Evolutionary conservation across 1,284 basidiomycete genomes (phyloP).

Genomic region (Trametes hirsuta): DNA sequence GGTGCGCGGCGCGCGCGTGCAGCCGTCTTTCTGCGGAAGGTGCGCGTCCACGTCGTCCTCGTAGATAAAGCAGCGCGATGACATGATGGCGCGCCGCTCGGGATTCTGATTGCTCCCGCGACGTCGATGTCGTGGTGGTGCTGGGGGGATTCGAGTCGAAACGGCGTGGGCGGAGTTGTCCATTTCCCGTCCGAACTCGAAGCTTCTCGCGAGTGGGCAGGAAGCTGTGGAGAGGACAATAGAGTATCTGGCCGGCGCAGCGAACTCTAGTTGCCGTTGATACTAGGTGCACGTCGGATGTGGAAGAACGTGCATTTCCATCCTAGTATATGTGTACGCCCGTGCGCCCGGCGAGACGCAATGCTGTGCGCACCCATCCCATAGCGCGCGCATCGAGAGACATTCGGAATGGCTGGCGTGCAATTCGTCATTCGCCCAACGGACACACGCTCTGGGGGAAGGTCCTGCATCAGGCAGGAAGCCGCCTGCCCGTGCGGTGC

Average conservation of each 20-base stretch:
- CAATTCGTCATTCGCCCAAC: slow-evolving; percentile 5
- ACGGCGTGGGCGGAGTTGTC: neutral
- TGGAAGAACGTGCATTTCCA: slow-evolving; percentile 1
- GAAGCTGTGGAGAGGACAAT: no score
- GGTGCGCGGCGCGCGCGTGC: neutral
- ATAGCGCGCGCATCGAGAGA: neutral
- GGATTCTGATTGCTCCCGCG: slow-evolving; percentile 9
- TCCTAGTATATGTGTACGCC: neutral
- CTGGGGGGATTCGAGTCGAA: neutral
- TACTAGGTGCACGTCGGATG: no score
- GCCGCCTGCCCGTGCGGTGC: neutral
- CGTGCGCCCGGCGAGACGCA: neutral
- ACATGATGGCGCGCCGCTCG: slow-evolving; percentile 1
- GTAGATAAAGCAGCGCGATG: slow-evolving; percentile 7
- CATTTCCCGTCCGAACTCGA: neutral
- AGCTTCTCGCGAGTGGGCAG: neutral
- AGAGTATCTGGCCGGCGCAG: neutral
- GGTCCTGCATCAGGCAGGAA: neutral
- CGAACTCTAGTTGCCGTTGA: neutral
- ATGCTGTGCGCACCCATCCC: slow-evolving; percentile 4
- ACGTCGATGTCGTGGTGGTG: neutral
- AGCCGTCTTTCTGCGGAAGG: slow-evolving; percentile 6
- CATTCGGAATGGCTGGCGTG: slow-evolving; percentile 5
- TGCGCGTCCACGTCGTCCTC: neutral
- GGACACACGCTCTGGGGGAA: neutral